Conservation (phyloP, 1,284 basidiomycete species). For the Cryptococcus jaspeensis region DNA sequence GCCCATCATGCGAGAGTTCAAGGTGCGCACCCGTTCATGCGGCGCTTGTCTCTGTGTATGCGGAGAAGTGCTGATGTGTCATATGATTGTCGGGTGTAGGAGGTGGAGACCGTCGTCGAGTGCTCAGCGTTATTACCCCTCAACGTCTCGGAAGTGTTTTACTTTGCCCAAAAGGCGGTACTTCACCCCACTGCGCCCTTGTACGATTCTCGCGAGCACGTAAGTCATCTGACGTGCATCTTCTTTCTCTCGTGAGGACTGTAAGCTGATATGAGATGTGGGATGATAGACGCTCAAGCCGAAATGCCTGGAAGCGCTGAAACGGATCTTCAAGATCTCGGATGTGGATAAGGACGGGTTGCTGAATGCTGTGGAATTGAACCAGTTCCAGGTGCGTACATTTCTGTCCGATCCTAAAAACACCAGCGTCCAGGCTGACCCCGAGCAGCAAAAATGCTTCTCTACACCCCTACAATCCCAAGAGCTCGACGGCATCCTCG, state of each 20-base stretch:
- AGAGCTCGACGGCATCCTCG: conserved; percentile 88
- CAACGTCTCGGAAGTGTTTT: conserved; percentile 98
- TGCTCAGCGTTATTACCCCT: conserved; percentile 85
- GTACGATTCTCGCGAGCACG: conserved; percentile 94
- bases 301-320: conserved; percentile 81
- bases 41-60: neutral
- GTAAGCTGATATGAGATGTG: neutral
- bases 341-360: conserved; percentile 93
- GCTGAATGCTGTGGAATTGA: conserved; percentile 84
- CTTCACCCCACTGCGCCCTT: conserved; percentile 94
- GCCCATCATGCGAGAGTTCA: conserved; percentile 96
- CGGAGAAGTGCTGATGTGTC: neutral
- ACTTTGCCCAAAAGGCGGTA: conserved; percentile 98
- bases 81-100: conserved; percentile 55
- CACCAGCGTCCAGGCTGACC: neutral
- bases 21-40: conserved; percentile 56
- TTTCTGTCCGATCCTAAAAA: neutral
- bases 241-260: neutral
- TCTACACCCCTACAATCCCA: conserved; percentile 86
- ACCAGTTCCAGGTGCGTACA: conserved; percentile 82
- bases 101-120: conserved; percentile 98
- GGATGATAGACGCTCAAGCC: conserved; percentile 77
- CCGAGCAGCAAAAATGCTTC: conserved; percentile 80
- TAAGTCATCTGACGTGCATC: conserved; percentile 45
- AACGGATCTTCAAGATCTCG: conserved; percentile 93